Percentiles rank a stretch among this genome's conserved stretches.
phyloP scores from a whole-genome alignment of 352 stramenopile genomes.

The Pythium brachiatum region DNA sequence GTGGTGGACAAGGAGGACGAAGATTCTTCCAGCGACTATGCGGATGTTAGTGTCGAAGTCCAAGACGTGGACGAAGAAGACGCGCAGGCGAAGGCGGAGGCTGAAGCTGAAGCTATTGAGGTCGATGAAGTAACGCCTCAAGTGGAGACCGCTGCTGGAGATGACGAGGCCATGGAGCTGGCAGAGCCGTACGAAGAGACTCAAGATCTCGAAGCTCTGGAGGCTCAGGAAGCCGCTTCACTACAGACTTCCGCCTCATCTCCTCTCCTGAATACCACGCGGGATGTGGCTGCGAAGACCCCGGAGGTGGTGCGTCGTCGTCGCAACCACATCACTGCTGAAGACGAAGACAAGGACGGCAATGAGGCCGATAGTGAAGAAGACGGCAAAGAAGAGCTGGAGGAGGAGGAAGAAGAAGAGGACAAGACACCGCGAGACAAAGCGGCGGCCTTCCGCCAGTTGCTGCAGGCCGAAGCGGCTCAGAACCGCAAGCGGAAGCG shows the following conservation, averaged over 20 bases:
- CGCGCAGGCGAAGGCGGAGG: conserved; percentile 9
- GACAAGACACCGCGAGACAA: conserved; percentile 49
- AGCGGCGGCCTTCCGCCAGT: conserved; percentile 58
- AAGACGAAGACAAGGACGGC: conserved; percentile 40
- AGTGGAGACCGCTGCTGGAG: not conserved
- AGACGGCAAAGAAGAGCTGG: conserved; percentile 37
- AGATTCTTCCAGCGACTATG: conserved; percentile 25
- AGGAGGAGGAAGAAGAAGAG: conserved; percentile 23
- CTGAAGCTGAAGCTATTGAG: not conserved
- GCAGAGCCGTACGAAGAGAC: conserved; percentile 17
- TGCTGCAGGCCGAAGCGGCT: conserved; percentile 59
- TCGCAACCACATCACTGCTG: conserved; percentile 39
- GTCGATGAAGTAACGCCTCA: not conserved
- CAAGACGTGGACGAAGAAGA: not conserved
- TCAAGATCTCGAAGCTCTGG: conserved; percentile 19
- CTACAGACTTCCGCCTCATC: not conserved
- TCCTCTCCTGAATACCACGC: not conserved
- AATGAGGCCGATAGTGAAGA: conserved; percentile 65
- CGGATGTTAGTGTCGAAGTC: not conserved
- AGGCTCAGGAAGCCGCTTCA: not conserved
- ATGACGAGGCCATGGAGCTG: conserved; percentile 1
- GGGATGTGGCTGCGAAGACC: not conserved
- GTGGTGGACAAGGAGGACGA: conserved; percentile 18
- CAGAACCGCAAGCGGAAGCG: conserved; percentile 58
- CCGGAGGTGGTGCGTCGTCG: conserved; percentile 13